Evolutionary conservation across 495 filamentous ascomycete genomes (phyloP).

Genomic region (Pyrenopolyporus hunteri): DNA sequence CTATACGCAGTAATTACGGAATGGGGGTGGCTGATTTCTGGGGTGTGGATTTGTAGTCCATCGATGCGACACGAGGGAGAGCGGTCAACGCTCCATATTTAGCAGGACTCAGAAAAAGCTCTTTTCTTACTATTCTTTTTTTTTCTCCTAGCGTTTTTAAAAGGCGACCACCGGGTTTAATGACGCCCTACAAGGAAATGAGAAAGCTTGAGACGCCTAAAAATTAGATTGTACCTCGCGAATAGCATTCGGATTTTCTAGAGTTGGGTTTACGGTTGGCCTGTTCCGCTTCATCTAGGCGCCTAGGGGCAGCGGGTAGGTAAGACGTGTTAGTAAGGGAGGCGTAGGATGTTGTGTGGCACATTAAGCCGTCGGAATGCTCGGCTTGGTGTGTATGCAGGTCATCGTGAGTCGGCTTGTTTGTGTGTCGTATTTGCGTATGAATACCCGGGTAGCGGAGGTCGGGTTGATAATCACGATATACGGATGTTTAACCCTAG

Average conservation of each 20-base stretch:
- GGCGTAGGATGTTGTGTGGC: too few species aligned
- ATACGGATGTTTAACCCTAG: too few species aligned
- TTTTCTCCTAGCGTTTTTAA: conserved; percentile 19
- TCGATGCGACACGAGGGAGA: conserved; percentile 11
- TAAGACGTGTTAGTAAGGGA: conserved; percentile 16
- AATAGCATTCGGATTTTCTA: conserved; percentile 37
- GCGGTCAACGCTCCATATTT: conserved; percentile 14
- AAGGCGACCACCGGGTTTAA: conserved; percentile 11
- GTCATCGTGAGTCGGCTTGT: too few species aligned
- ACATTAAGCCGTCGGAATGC: too few species aligned
- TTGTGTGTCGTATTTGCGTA: too few species aligned
- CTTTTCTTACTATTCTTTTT: neutral
- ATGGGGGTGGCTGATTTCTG: conserved; percentile 3
- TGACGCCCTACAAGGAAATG: conserved; percentile 25
- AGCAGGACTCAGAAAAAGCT: conserved; percentile 17
- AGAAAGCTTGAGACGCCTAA: conserved; percentile 32
- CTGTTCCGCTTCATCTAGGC: neutral
- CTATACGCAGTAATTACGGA: conserved; percentile 16
- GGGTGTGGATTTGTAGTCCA: conserved; percentile 7
- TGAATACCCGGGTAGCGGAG: too few species aligned
- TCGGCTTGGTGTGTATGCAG: too few species aligned
- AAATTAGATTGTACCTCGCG: conserved; percentile 40
- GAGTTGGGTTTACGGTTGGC: conserved; percentile 17
- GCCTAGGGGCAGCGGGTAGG: neutral
- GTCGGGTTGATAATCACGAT: too few species aligned